Base-by-base conservation (phyloP, 768 basidiomycete genomes). In the Strobilomyces echinocephalus region DNA sequence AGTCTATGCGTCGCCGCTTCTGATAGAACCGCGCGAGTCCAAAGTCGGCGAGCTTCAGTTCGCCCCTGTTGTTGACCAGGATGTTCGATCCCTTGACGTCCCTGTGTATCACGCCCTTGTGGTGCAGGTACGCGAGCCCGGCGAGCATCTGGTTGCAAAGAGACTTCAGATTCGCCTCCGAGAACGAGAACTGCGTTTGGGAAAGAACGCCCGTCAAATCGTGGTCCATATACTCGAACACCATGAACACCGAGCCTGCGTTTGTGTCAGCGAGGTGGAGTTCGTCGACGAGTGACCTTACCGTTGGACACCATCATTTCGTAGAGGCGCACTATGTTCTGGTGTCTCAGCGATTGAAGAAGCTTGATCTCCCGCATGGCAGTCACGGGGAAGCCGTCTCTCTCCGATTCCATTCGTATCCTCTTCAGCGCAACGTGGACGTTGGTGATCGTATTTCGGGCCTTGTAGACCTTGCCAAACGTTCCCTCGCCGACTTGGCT, bases 281-380 rank as follows among this genome's bases (percentile, higher is more conserved):
- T 49, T 35, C 41, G 10, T 38, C 2, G 28, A 18, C 9, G 11
- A 41, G 51, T 8, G 16, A 12, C 60, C 81, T 59, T 61, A 94
- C 97, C 94, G 61, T 91, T 90, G 1, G 94, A 92, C 8, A 98
- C 95, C 88, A 99, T 95, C 94, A 99, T 99, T 72, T 99, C 97
- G 59, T 88, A 84, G 35, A 99, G 74, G 46, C 79, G 79, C 40
- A 99, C 84, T 40, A 99, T 82, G 64, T 99, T 99, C 36, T 79
- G 78, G 69, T 99, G 95, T 54, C 84, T 78, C 46, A 99, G 71
- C 7, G 87, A 90, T 66, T 99, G 97, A 31, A 99, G 73, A 38
- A 99, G 81, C 66, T 98, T 99, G 72, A 99, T 97, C 73, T 99
- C 97, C 46, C 97, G 82, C 88, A 98, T 95, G 1, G 97, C 94